Percentiles rank a stretch among this genome's conserved stretches.
Evolutionary conservation across 306 rosid genomes (phyloP).

Genomic region (Chamaecrista fasciculata): DNA sequence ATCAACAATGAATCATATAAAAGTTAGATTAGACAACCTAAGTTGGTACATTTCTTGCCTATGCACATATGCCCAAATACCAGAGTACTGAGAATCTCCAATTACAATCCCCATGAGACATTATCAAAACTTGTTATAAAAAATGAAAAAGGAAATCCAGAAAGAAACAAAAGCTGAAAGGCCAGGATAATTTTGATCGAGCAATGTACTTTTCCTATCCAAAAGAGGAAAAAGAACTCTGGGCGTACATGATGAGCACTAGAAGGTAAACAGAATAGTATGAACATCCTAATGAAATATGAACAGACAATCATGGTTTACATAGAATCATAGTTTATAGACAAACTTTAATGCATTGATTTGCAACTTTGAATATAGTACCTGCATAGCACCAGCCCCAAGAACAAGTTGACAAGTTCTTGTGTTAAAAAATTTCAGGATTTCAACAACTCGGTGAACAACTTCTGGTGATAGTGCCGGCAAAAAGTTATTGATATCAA

Average conservation of each 20-base stretch:
- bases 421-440: constrained; percentile 92
- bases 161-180: not conserved
- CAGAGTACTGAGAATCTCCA: not conserved
- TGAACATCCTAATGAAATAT: not conserved
- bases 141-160: not conserved
- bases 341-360: not conserved
- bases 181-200: not conserved
- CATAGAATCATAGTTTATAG: not conserved
- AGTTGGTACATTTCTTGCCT: not conserved
- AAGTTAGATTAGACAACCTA: not conserved
- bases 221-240: not conserved
- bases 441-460: constrained; percentile 94
- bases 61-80: not conserved
- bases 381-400: constrained; percentile 99
- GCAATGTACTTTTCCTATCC: not conserved
- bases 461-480: constrained; percentile 85
- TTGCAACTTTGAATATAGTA: constrained; percentile 30
- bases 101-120: not conserved
- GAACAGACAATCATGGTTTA: not conserved
- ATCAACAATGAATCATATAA: not conserved
- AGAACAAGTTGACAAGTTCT: constrained; percentile 99
- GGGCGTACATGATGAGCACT: not conserved
- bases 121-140: not conserved
- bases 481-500: constrained; percentile 81
- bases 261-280: not conserved